A percentile compares a stretch with the other conserved stretches of the same genome.
phyloP scores from a whole-genome alignment of 1,139 yeast species.

The Scheffersomyces insectosa region DNA sequence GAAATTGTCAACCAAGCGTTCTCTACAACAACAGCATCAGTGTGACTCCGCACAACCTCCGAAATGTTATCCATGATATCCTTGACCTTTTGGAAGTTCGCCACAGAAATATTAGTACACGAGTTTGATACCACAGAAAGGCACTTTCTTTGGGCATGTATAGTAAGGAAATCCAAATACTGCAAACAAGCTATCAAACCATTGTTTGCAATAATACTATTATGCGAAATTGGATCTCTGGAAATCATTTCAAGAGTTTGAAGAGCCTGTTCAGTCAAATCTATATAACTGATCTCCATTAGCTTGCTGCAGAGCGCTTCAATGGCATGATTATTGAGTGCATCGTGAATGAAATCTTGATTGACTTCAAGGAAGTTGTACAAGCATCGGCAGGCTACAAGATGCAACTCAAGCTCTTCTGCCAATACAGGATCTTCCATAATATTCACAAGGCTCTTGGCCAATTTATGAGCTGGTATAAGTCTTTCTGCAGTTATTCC shows the following conservation, averaged over 20 bases:
- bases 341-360: conserved; percentile 62
- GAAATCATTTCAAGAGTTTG: conserved; percentile 75
- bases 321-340: conserved; percentile 68
- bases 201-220: conserved; percentile 53
- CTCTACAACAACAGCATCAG: conserved; percentile 67
- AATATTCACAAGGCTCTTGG: conserved; percentile 57
- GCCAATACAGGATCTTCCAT: conserved; percentile 58
- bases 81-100: conserved; percentile 49
- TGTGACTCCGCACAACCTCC: conserved; percentile 57
- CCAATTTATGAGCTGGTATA: conserved; percentile 61
- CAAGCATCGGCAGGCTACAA: conserved; percentile 83
- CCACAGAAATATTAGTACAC: conserved; percentile 50
- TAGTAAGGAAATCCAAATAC: conserved; percentile 83
- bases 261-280: conserved; percentile 88
- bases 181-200: conserved; percentile 70
- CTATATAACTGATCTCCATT: conserved; percentile 78
- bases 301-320: conserved; percentile 67
- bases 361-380: conserved; percentile 80
- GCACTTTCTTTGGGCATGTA: conserved; percentile 87
- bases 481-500: conserved; percentile 60
- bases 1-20: conserved; percentile 69
- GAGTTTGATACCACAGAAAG: conserved; percentile 76
- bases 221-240: conserved; percentile 50
- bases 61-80: conserved; percentile 65
- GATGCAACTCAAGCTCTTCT: conserved; percentile 74